These are phyloP conservation scores for Plasmodium gaboni DNA, from an alignment of 169 alveolate genomes.

Conservation along the genomic window DNA sequence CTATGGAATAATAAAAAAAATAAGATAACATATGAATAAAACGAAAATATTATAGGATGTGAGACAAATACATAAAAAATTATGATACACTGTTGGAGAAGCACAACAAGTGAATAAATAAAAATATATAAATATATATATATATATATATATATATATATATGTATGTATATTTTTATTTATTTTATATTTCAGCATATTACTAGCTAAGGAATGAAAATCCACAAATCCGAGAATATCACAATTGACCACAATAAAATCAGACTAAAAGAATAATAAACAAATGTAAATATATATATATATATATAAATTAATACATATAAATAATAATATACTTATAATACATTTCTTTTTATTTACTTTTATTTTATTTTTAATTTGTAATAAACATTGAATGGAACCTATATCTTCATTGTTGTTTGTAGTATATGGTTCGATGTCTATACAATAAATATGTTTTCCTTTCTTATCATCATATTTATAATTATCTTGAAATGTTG, in stretches of 20 bases:
- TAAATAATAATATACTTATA: background rate
- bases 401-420: slow-evolving; percentile 54
- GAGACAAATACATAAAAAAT: background rate
- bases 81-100: background rate
- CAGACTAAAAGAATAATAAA: slow-evolving; percentile 38
- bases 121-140: background rate
- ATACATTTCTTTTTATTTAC: slow-evolving; percentile 4
- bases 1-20: background rate
- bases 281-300: background rate
- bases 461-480: slow-evolving; percentile 48
- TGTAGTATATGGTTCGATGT: slow-evolving; percentile 36
- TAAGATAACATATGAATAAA: background rate
- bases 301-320: background rate
- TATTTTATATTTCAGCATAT: background rate
- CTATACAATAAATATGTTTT: slow-evolving; percentile 51
- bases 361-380: slow-evolving; percentile 37
- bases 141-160: too few species aligned
- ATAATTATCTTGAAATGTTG: slow-evolving; percentile 52
- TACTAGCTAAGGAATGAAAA: slow-evolving; percentile 73
- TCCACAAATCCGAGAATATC: slow-evolving; percentile 75
- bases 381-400: slow-evolving; percentile 45
- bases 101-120: background rate
- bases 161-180: too few species aligned
- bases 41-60: background rate
- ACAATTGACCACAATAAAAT: slow-evolving; percentile 56